A percentile compares a stretch with the other conserved stretches of the same genome.
These are phyloP conservation scores for Rubroshorea leprosula DNA, from an alignment of 345 rosid species.

Conservation along the genomic window DNA sequence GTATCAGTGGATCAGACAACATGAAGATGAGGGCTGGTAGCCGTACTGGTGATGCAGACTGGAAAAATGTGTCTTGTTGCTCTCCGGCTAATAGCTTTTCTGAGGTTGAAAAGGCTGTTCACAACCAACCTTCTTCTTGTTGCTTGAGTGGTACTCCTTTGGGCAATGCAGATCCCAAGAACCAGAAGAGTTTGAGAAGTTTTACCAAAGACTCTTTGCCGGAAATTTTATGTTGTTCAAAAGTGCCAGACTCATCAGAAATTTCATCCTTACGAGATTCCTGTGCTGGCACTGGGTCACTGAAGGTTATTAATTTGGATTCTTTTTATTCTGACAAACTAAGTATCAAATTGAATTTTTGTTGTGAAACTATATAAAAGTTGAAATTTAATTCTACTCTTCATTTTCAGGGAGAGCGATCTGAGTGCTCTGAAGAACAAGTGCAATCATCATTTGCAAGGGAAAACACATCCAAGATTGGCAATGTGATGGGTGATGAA, in stretches of 20 bases:
- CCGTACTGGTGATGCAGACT: conserved; percentile 3
- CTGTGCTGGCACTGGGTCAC: conserved; percentile 6
- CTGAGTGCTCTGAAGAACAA: conserved; percentile 25
- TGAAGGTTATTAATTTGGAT: conserved; percentile 26
- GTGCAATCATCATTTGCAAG: conserved; percentile 19
- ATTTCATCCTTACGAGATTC: conserved; percentile 16
- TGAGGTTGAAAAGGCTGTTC: conserved; percentile 9
- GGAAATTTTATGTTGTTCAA: conserved; percentile 15
- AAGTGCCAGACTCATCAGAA: conserved; percentile 17
- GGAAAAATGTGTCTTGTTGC: conserved; percentile 12
- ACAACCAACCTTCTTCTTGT: conserved; percentile 10
- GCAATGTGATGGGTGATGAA: conserved; percentile 10
- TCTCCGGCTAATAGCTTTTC: conserved; percentile 13
- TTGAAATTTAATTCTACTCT: conserved; percentile 7
- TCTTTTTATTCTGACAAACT: conserved; percentile 10
- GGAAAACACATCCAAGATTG: neutral
- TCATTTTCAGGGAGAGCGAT: conserved; percentile 22
- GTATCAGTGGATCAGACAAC: conserved; percentile 11
- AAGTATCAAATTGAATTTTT: neutral
- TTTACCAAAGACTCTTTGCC: conserved; percentile 10
- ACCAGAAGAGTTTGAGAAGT: conserved; percentile 2
- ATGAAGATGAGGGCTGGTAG: conserved; percentile 10
- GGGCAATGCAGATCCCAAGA: conserved; percentile 7
- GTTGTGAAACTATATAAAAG: neutral
- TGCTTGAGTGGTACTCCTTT: conserved; percentile 6